Evolutionary conservation across 2,329 filamentous ascomycete genomes (phyloP).

Genomic region (Neopestalotiopsis sp.): DNA sequence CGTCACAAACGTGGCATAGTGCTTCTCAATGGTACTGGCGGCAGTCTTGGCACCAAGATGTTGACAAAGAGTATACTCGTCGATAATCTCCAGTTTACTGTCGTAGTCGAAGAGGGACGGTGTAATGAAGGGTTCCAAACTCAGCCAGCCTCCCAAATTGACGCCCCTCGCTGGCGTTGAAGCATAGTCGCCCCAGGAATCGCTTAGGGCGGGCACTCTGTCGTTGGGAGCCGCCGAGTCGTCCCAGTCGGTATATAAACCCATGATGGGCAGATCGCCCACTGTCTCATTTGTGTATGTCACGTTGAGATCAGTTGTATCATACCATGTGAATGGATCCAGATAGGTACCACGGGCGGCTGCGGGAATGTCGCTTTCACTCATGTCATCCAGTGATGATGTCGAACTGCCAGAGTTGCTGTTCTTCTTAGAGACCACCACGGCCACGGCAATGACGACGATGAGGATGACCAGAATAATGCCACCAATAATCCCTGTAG

Average conservation of each 20-base stretch:
- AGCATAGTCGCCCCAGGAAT: slow-evolving; percentile 78
- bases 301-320: slow-evolving; percentile 89
- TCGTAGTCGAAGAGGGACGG: slow-evolving; percentile 85
- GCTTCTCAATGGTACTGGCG: slow-evolving; percentile 76
- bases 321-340: slow-evolving; percentile 91
- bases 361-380: slow-evolving; percentile 63
- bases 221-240: slow-evolving; percentile 80
- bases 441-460: slow-evolving; percentile 71
- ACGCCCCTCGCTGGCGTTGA: slow-evolving; percentile 84
- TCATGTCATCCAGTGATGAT: slow-evolving; percentile 57
- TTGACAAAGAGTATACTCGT: slow-evolving; percentile 82
- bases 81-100: slow-evolving; percentile 70
- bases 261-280: slow-evolving; percentile 89
- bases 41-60: slow-evolving; percentile 72
- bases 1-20: slow-evolving; percentile 89
- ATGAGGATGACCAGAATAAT: slow-evolving; percentile 61
- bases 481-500: slow-evolving; percentile 61
- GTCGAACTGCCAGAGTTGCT: slow-evolving; percentile 40
- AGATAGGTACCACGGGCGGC: slow-evolving; percentile 77
- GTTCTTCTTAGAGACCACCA: slow-evolving; percentile 70
- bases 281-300: slow-evolving; percentile 89
- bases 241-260: slow-evolving; percentile 84
- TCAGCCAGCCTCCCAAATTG: slow-evolving; percentile 93
- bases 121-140: slow-evolving; percentile 92
- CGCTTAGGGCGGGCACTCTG: slow-evolving; percentile 78